Evolutionary conservation across 192 early-diverging fungal species (phyloP).

Genomic region (Backusella liffmaniae): DNA sequence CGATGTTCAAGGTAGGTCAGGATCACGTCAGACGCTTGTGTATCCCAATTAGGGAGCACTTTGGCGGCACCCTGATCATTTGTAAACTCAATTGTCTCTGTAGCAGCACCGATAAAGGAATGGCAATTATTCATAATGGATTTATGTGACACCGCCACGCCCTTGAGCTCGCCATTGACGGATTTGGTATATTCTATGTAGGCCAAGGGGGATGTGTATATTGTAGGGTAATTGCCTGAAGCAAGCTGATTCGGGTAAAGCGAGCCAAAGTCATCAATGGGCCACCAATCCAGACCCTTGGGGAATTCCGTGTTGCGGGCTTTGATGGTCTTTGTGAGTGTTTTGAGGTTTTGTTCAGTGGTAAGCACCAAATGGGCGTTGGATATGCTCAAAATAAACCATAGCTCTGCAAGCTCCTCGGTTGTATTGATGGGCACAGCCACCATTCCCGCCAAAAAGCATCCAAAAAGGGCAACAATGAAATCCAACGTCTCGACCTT

Average conservation of each 20-base stretch:
- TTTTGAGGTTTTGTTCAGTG: slow-evolving; percentile 72
- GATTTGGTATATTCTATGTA: slow-evolving; percentile 86
- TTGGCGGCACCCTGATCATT: slow-evolving; percentile 6
- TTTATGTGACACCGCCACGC: slow-evolving; percentile 73
- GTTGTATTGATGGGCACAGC: slow-evolving; percentile 83
- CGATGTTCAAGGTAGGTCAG: slow-evolving; percentile 74
- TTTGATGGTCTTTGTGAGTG: slow-evolving; percentile 68
- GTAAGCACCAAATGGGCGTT: slow-evolving; percentile 70
- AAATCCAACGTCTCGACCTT: slow-evolving; percentile 80
- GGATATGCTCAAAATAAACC: slow-evolving; percentile 69
- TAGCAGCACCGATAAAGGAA: slow-evolving; percentile 22
- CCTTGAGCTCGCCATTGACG: slow-evolving; percentile 80
- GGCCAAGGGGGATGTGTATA: slow-evolving; percentile 60
- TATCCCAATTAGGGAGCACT: neutral
- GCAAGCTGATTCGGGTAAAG: slow-evolving; percentile 49
- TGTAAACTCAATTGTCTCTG: neutral
- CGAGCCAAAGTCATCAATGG: slow-evolving; percentile 72
- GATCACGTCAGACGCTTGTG: slow-evolving; percentile 50
- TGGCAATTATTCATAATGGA: slow-evolving; percentile 70
- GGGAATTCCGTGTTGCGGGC: slow-evolving; percentile 64
- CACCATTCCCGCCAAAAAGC: slow-evolving; percentile 78
- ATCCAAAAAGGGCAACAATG: slow-evolving; percentile 74
- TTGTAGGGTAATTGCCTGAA: slow-evolving; percentile 38
- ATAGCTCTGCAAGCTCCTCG: slow-evolving; percentile 77
- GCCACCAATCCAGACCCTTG: slow-evolving; percentile 74